Base-by-base conservation (phyloP, 2,329 filamentous ascomycete species). In the Gnomoniopsis smithogilvyi region DNA sequence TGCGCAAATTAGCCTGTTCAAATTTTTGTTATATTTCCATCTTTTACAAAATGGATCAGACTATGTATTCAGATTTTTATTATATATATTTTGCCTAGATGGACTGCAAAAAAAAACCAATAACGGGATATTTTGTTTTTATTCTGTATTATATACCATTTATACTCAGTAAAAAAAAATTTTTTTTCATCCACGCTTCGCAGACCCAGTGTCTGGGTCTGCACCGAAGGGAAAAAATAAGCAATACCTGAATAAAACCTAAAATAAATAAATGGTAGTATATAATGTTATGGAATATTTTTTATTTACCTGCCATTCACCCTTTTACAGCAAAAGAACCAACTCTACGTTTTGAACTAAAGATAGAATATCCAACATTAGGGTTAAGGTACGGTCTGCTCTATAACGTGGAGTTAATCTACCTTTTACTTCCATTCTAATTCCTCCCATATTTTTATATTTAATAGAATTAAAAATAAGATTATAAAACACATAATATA, bases 341-440 rank as follows among this genome's bases (percentile, higher is more conserved):
- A 59, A 67, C 66, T 63, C 63, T 61, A 56, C 65, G 65, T 67
- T 70, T 72, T 64, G 64, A 67, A 60, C 61, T 64, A 66, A 64
- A 59, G 60, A 67, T 64, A 64, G 68, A 66, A 65, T 68, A 70
- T 65, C 66, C 51, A 63, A 71, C 54, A 67, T 69, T 72, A 62
- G 67, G 65, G 64, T 67, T 67, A 62, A 49, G 22, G 62, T 67
- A 64, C 64, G 56, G 60, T 63, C 62, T 10, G 69, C 66, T 64
- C 63, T 69, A 66, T 67, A 67, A 64, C 65, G 65, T 67, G 63
- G 68, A 64, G 69, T 68, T 67, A 70, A 70, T 67, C 69, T 67
- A 67, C 69, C 68, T 65, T 69, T 68, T 64, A 67, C 65, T 66
- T 69, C 68, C 67, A 71, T 65, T 67, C 63, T 70, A 66, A 70